Evolutionary conservation across 208 protist genomes (phyloP).

Genomic region (Crithidia mellificae): DNA sequence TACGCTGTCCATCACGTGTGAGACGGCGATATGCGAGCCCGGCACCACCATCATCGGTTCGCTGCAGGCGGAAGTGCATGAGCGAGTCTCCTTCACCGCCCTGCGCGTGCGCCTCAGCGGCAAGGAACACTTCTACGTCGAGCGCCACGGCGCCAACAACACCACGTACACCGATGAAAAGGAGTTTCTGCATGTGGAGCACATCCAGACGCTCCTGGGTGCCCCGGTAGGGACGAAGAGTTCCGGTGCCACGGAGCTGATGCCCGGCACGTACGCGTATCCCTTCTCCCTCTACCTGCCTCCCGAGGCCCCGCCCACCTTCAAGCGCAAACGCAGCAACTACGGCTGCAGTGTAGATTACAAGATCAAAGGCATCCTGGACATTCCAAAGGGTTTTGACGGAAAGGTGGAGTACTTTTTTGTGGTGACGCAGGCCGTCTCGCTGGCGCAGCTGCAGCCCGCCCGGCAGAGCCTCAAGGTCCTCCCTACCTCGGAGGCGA

Average conservation of each 20-base stretch:
- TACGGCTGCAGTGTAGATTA: constrained; percentile 12
- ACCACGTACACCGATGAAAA: background rate
- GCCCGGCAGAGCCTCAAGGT: background rate
- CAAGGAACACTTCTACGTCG: constrained; percentile 4
- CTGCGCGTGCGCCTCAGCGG: constrained; percentile 8
- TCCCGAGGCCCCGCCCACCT: background rate
- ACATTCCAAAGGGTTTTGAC: constrained; percentile 14
- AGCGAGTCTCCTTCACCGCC: constrained; percentile 6
- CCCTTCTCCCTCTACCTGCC: constrained; percentile 8
- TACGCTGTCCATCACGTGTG: background rate
- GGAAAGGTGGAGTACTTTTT: background rate
- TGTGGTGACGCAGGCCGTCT: background rate
- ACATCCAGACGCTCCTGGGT: background rate
- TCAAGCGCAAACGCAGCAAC: background rate
- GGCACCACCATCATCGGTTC: background rate
- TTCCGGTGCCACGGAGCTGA: constrained; percentile 7
- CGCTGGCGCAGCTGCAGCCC: constrained; percentile 10
- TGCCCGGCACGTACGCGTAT: constrained; percentile 14
- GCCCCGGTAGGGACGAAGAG: background rate
- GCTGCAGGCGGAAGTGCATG: constrained; percentile 5
- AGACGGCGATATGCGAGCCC: background rate
- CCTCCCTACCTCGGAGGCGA: constrained; percentile 10
- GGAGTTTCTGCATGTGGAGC: constrained; percentile 5
- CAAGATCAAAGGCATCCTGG: constrained; percentile 5
- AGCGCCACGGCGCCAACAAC: background rate